Conservation (phyloP, 306 rosid genomes). For the Medicago truncatula region DNA sequence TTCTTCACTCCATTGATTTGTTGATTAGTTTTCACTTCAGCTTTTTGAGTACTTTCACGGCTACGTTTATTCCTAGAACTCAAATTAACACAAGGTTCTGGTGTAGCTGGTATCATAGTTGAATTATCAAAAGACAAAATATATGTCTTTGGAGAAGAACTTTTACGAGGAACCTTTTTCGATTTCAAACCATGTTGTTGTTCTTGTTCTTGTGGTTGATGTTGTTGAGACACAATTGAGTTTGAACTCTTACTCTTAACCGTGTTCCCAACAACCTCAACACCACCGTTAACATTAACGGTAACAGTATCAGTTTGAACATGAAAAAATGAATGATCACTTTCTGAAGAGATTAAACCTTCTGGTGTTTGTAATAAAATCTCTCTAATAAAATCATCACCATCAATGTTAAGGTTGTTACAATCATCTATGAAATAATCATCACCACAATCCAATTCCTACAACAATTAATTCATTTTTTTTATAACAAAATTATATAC, state of each 20-base stretch:
- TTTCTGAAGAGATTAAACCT: constrained; percentile 17
- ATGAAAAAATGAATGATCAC: not conserved
- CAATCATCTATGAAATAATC: not conserved
- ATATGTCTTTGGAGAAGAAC: constrained; percentile 31
- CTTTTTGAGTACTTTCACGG: not conserved
- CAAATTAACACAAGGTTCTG: not conserved
- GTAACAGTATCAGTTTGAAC: not conserved
- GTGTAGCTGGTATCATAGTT: constrained; percentile 33
- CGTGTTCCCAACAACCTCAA: not conserved
- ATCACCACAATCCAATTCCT: constrained; percentile 42
- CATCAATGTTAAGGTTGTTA: too few species aligned
- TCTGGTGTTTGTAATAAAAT: constrained; percentile 28
- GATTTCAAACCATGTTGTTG: not conserved
- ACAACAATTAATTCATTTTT: not conserved
- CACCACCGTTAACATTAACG: not conserved
- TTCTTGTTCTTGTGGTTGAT: not conserved
- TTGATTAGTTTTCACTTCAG: not conserved
- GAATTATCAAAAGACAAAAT: constrained; percentile 47
- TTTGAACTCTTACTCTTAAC: constrained; percentile 25
- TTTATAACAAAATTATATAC: not conserved
- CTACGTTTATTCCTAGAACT: constrained; percentile 5
- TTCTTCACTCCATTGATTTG: not conserved
- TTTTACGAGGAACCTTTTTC: not conserved
- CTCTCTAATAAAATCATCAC: constrained; percentile 43
- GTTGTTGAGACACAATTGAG: not conserved